These are phyloP conservation scores for Takashimella koratensis DNA, from an alignment of 1,284 basidiomycete species.

Conservation along the genomic window DNA sequence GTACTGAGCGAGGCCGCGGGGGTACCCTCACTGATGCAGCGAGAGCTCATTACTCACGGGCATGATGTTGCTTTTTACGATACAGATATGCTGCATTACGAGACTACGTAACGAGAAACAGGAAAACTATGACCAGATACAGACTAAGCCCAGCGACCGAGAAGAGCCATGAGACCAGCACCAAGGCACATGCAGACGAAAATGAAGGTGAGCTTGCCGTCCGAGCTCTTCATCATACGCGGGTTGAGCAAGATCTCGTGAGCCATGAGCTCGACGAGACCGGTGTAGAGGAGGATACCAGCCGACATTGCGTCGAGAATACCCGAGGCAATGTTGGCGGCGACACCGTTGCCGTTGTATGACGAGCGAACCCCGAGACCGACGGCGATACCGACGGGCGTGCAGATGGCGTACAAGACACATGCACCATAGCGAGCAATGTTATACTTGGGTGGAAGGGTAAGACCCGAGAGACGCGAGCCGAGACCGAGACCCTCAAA, in stretches of 20 bases:
- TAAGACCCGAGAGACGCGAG: constrained; percentile 67
- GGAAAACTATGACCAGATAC: background rate
- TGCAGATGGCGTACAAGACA: constrained; percentile 69
- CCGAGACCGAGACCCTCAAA: constrained; percentile 91
- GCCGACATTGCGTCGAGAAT: constrained; percentile 79
- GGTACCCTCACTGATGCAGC: no score
- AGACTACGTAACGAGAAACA: background rate
- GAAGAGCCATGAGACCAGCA: constrained; percentile 74
- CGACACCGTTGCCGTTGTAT: constrained; percentile 74
- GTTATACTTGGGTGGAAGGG: constrained; percentile 58
- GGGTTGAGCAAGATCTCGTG: constrained; percentile 89
- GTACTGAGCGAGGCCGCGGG: no score
- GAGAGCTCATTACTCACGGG: no score
- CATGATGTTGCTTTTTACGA: no score
- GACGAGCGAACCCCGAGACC: constrained; percentile 76
- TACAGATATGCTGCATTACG: no score
- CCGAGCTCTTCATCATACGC: constrained; percentile 68
- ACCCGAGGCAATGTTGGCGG: constrained; percentile 75
- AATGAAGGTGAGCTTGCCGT: constrained; percentile 63
- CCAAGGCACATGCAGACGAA: constrained; percentile 70
- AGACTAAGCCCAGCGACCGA: constrained; percentile 73
- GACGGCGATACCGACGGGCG: constrained; percentile 61
- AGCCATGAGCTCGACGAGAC: constrained; percentile 81
- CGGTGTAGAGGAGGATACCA: constrained; percentile 88
- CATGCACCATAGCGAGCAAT: constrained; percentile 66